Evolutionary conservation across 441 rosid genomes (phyloP), one percentile per base, ranked within the genome.

Genomic region (Eugenia klotzschiana): DNA sequence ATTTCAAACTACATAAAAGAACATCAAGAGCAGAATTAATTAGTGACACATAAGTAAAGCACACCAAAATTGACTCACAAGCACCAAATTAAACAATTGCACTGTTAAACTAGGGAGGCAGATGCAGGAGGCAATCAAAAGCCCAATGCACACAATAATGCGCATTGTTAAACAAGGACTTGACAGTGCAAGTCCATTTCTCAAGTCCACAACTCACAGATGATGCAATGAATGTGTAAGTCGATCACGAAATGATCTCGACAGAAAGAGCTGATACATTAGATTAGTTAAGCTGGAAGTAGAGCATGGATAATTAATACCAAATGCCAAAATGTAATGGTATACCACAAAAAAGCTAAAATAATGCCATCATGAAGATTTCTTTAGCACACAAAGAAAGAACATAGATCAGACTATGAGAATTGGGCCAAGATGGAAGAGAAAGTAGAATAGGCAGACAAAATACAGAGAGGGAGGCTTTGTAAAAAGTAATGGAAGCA

Each of bases 1-100:
- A 86, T 84, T 79, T 53, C 83, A 58, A 81, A 84, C 89, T 87
- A 82, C 86, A 86, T 53, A 51, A 50, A 79, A 40, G 57, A 89
- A 22, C 23, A 29, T 84, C 64, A 84, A 85, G 81, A 85, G 50
- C 72, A 89, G 86, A 85, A 50, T 12, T 23, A 29, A 29, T 37
- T 29, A 23, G 82, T 56, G 50, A 40, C 23, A 50, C 83, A 29
- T 27, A 64, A 16, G 74, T 33, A 33, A 64, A 33, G 43, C 46
- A 18, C 4, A 33, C 74, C 74, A 8, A 64, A 33, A 33, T 33
- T 64, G 46, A 64, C n/a, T 18, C 12, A 33, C 74, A 18, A 4
- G 46, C 4, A 64, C 74, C 74, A 64, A 64, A 33, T 64, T 18
- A 33, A 64, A 18, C 46, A 33, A 64, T 18, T 27, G n/a, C 74